phyloP scores from a whole-genome alignment of 257 asterid genomes.

The Solanum infundibuliforme region DNA sequence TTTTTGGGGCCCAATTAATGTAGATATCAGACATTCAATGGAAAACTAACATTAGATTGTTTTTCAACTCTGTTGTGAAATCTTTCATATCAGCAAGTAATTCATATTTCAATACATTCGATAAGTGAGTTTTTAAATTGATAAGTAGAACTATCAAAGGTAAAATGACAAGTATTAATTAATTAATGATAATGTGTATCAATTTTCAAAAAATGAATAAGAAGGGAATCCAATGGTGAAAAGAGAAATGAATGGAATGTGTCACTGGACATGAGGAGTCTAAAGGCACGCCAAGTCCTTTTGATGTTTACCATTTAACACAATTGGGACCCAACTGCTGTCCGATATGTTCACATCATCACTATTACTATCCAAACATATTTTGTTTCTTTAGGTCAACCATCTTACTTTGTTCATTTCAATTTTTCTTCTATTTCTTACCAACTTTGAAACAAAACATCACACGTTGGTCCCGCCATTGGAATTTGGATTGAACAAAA shows the following conservation, averaged over 20 bases:
- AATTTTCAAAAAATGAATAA: neutral
- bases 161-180: neutral
- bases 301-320: neutral
- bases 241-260: neutral
- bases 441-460: neutral
- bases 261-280: neutral
- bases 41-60: neutral
- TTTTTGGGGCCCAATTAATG: too few relatives aligned
- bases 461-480: neutral
- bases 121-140: neutral
- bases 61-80: neutral
- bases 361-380: neutral
- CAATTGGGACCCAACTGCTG: neutral
- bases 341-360: neutral
- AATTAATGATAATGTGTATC: neutral
- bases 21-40: too few relatives aligned
- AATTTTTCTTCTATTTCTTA: neutral
- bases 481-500: neutral
- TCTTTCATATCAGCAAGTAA: neutral
- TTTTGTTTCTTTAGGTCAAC: neutral
- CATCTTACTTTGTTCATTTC: neutral
- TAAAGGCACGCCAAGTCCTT: conserved; percentile 2
- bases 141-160: neutral
- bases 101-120: neutral
- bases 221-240: neutral